Conservation (phyloP, 805 yeast species). For the Phaffomyces antillensis region DNA sequence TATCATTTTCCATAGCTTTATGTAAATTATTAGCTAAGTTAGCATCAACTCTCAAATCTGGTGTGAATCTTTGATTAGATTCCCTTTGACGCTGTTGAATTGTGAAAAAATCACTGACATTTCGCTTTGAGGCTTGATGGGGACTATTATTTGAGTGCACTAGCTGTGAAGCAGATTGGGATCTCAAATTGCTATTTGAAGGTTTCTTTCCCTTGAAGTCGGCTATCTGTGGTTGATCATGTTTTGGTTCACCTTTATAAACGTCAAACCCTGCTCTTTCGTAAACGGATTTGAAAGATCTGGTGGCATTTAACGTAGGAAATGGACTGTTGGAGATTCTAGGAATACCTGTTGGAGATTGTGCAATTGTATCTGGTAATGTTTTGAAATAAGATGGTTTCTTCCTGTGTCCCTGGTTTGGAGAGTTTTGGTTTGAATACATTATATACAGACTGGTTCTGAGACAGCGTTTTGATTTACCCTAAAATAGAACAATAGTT, state of each 20-base stretch:
- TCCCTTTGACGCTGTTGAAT: not conserved
- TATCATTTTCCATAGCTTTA: not conserved
- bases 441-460: not conserved
- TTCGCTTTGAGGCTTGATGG: slow-evolving; percentile 10
- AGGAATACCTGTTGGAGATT: slow-evolving; percentile 20
- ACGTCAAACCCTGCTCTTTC: slow-evolving; percentile 81
- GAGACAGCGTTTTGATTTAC: not conserved
- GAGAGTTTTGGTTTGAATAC: not conserved
- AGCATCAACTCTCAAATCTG: slow-evolving; percentile 6
- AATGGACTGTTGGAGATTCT: slow-evolving; percentile 40
- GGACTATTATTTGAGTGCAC: not conserved
- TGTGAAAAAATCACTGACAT: slow-evolving; percentile 13
- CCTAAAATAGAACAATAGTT: slow-evolving; percentile 10
- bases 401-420: slow-evolving; percentile 1
- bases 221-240: not conserved
- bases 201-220: not conserved
- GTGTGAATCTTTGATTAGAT: not conserved
- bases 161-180: slow-evolving; percentile 11
- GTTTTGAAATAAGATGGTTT: slow-evolving; percentile 23
- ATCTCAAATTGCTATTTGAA: slow-evolving; percentile 7
- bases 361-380: slow-evolving; percentile 19
- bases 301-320: slow-evolving; percentile 62
- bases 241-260: slow-evolving; percentile 22
- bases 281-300: slow-evolving; percentile 59
- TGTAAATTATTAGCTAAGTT: slow-evolving; percentile 4